Base-by-base conservation (phyloP, 129 eudicot genomes). In the Chrysanthemum seticuspe region DNA sequence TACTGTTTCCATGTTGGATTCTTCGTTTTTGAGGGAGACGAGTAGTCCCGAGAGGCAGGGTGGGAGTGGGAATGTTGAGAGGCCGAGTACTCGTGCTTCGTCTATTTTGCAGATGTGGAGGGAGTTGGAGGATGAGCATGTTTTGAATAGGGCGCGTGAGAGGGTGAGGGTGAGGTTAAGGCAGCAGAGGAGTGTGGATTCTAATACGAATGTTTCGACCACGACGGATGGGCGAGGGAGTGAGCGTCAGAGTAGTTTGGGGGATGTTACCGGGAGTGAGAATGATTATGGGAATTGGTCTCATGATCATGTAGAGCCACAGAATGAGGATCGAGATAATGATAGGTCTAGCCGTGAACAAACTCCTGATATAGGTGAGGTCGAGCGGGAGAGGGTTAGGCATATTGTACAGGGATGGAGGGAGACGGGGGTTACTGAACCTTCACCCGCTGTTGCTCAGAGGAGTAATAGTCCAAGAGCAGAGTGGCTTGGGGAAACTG, bases 31-130 rank as follows among this genome's bases (percentile, higher is more conserved):
- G 74, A 78, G 87, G 51, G 99, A 95, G 77, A 86, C 96, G 19
- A 94, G 86, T 3, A 83, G 91, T 45, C 88, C 97, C 1, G 78
- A 91, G 80, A 76, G 88, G 72, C 98, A 84, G 78, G 96, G 45
- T 1, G 45, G 9, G 40, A 1, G 8, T 5, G 44, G 99, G 34
- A 84, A 85, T 78, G 90, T 83, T 15, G 99, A 95, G 83, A 88
- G 93, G 70, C 91, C 91, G 3, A 86, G 85, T 73, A 83, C 97
- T 2, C 81, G 82, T 47, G 91, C 97, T 6, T 95, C 99, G 1
- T 84, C 99, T 44, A 95, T 95, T 29, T 74, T 95, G 82, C 99
- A 90, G 75, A 95, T 90, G 99, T 95, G 99, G 99, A 77, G 99
- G 62, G 99, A 90, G 76, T 83, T 95, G 91, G 99, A 95, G 72